Base-by-base conservation (phyloP, 73 alveolate genomes). In the Breviolum minutum region DNA sequence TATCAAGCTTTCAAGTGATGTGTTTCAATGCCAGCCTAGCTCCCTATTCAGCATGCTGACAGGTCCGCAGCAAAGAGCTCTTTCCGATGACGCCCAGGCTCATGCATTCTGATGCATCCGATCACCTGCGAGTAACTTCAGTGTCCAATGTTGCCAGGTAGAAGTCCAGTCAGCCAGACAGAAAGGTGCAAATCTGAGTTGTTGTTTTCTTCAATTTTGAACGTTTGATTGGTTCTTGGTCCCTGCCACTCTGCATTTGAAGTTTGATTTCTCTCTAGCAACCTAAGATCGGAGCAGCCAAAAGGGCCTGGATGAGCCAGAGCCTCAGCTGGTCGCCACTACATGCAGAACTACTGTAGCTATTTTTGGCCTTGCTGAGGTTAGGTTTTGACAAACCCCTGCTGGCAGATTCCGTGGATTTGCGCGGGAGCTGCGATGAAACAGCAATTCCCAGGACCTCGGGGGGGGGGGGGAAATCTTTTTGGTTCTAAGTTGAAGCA, bases 331-430 rank as follows among this genome's bases (percentile, higher is more conserved):
- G 16, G 86, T 77, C 24, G 14, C 63, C 86, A 12, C 63, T 7
- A 62, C 86, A 9, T 10, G 10, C 0, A 61, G 63, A 29, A 29
- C 86, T n/a, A n/a, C 20, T 20, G 60, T 54, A 73, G 82, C 82
- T n/a, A 40, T 40, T 40, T 40, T 40, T 40, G 54, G 54, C 54
- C 54, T 73, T 12, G 0, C 86, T 48, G n/a, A 83, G 92, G 92
- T 26, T 20, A 74, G 71, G 62, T 24, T 83, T 83, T 61, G 92
- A 83, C 76, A 54, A 26, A 26, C 92, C 92, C 40, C 26, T 83
- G 74, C 92, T 83, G 40, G 92, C 92, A 22, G 92, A 83, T 83
- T 83, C 92, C 14, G 76, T 61, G 76, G 92, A 83, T 60, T 48
- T 81, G 70, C 90, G 90, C 12, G 90, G 90, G 62, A 81, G 40